phyloP scores from a whole-genome alignment of 2,329 filamentous ascomycete species.

The Colletotrichum sp. region DNA sequence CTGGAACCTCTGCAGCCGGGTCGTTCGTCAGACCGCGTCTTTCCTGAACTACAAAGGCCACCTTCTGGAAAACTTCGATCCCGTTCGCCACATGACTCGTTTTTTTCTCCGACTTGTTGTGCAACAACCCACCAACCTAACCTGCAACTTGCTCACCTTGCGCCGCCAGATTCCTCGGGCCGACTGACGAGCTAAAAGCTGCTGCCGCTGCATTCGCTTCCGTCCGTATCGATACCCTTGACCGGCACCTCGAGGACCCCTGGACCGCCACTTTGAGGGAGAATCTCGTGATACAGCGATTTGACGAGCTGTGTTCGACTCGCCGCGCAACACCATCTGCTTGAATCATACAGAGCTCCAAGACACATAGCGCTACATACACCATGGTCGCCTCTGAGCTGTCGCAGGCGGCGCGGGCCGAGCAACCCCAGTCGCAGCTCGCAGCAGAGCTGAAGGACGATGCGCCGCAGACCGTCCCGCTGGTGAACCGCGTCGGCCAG shows the following conservation, averaged over 20 bases:
- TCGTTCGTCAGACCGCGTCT: background rate
- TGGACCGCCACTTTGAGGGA: background rate
- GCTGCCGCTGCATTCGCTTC: background rate
- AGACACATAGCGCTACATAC: background rate
- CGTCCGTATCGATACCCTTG: background rate
- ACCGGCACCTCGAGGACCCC: background rate
- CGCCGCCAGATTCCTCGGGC: background rate
- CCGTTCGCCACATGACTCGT: background rate
- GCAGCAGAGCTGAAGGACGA: conserved; percentile 24
- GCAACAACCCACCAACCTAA: background rate
- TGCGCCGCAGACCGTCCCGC: conserved; percentile 19
- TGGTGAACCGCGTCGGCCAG: conserved; percentile 40
- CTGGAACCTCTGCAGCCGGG: background rate
- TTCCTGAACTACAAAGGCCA: background rate
- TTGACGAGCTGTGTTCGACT: background rate
- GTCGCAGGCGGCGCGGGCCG: conserved; percentile 21
- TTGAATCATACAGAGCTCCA: background rate
- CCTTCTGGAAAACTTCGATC: background rate
- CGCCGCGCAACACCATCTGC: background rate
- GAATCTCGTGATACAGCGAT: background rate
- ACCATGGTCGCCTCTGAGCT: conserved; percentile 43
- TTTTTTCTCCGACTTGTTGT: background rate
- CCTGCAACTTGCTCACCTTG: background rate
- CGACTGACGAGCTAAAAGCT: background rate
- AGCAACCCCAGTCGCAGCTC: conserved; percentile 34